Percentiles rank a stretch among this genome's conserved stretches.
These are phyloP conservation scores for Puccinia brachypodii DNA, from an alignment of 1,284 basidiomycete genomes.

Conservation along the genomic window DNA sequence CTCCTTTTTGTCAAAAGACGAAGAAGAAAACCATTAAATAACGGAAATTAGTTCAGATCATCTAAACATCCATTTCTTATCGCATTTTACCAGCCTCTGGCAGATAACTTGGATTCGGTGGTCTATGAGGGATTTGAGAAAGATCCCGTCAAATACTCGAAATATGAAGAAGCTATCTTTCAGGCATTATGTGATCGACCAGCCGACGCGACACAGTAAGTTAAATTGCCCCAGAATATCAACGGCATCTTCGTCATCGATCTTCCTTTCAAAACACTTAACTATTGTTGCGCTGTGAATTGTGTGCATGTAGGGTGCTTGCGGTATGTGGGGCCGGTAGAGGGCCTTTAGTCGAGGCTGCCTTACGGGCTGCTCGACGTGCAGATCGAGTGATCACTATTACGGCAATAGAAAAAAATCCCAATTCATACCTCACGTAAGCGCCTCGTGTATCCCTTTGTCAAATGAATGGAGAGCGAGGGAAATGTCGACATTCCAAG, in stretches of 20 bases:
- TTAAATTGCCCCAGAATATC: not conserved
- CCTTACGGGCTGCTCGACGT: constrained; percentile 74
- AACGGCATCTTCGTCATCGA: not conserved
- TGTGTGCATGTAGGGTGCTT: constrained; percentile 68
- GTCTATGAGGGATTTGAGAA: constrained; percentile 98
- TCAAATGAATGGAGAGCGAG: not conserved
- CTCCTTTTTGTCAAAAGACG: not conserved
- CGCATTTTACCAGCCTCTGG: constrained; percentile 68
- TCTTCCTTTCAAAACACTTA: constrained; percentile 41
- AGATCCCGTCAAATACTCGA: constrained; percentile 92
- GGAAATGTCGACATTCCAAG: no score
- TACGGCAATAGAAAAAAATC: constrained; percentile 95
- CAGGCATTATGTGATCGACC: constrained; percentile 75
- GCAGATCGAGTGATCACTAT: constrained; percentile 68
- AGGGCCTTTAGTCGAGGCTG: constrained; percentile 86
- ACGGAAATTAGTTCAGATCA: no score
- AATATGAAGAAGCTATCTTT: constrained; percentile 92
- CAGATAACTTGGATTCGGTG: constrained; percentile 91
- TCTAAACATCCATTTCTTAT: not conserved
- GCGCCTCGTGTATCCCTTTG: constrained; percentile 55
- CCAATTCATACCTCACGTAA: constrained; percentile 85
- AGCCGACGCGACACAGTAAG: constrained; percentile 55
- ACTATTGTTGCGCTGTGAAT: not conserved
- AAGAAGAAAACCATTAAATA: not conserved
- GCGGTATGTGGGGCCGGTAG: constrained; percentile 93